A percentile compares a stretch with the other conserved stretches of the same genome.
These are phyloP conservation scores for Tulasnella sp. DNA, from an alignment of 768 basidiomycete species.

Conservation along the genomic window DNA sequence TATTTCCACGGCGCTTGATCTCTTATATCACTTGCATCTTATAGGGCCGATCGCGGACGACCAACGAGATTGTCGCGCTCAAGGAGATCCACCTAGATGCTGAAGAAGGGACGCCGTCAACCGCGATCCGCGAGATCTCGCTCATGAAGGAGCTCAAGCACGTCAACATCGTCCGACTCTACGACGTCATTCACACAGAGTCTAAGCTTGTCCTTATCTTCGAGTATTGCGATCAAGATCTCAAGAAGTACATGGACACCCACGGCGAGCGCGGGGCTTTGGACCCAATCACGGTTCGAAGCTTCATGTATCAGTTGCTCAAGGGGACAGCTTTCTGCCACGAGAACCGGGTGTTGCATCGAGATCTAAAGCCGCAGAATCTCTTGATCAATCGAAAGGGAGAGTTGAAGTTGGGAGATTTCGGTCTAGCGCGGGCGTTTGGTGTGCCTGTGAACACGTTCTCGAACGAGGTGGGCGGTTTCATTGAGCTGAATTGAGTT, in stretches of 20 bases:
- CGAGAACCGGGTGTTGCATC: constrained; percentile 94
- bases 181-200: constrained; percentile 99
- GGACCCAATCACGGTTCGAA: constrained; percentile 71
- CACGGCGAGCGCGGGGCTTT: constrained; percentile 93
- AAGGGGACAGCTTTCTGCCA: constrained; percentile 98
- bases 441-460: constrained; percentile 99
- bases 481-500: neutral
- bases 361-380: constrained; percentile 98
- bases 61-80: constrained; percentile 96
- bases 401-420: constrained; percentile 94
- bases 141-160: constrained; percentile 99
- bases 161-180: constrained; percentile 93
- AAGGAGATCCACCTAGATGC: constrained; percentile 99
- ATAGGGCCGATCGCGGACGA: constrained; percentile 88
- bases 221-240: constrained; percentile 95
- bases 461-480: constrained; percentile 66
- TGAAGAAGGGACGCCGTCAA: constrained; percentile 97
- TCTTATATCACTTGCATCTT: too few species aligned
- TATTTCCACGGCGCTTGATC: too few species aligned
- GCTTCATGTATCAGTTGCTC: constrained; percentile 96
- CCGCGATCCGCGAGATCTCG: constrained; percentile 97
- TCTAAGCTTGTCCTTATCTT: constrained; percentile 96
- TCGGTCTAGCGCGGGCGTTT: constrained; percentile 93
- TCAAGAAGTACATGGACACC: constrained; percentile 99
- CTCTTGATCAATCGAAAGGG: constrained; percentile 94